Conservation (phyloP, 441 rosid genomes). For the Eutrema salsugineum region DNA sequence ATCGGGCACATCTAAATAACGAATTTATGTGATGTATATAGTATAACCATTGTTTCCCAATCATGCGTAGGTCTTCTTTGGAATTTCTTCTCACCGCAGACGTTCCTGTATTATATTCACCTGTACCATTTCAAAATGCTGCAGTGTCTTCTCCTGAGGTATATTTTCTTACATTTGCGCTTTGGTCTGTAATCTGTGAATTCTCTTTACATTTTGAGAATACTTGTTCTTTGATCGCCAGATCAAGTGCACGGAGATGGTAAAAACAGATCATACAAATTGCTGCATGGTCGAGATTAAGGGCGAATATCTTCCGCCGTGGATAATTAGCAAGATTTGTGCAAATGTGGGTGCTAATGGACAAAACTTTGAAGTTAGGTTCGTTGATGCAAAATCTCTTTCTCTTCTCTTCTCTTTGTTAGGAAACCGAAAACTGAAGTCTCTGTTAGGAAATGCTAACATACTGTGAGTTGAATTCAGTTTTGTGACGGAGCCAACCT, state of each 20-base stretch:
- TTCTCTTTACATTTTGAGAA: not conserved
- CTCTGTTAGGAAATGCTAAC: slow-evolving; percentile 8
- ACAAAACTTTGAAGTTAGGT: slow-evolving; percentile 82
- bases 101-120: slow-evolving; percentile 80
- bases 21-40: not conserved
- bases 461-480: slow-evolving; percentile 36
- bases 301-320: slow-evolving; percentile 72
- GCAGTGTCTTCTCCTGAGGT: slow-evolving; percentile 91
- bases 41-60: slow-evolving; percentile 16
- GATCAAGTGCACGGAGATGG: slow-evolving; percentile 80
- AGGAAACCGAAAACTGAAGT: not conserved
- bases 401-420: not conserved
- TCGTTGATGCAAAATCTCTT: slow-evolving; percentile 9
- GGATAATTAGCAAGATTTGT: slow-evolving; percentile 79
- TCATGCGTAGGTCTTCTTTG: slow-evolving; percentile 61
- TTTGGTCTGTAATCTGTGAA: not conserved
- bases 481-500: slow-evolving; percentile 62
- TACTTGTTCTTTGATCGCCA: slow-evolving; percentile 35
- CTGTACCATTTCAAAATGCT: slow-evolving; percentile 77
- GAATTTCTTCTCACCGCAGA: slow-evolving; percentile 64
- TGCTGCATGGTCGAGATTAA: slow-evolving; percentile 64
- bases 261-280: slow-evolving; percentile 37
- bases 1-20: not conserved
- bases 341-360: slow-evolving; percentile 52
- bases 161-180: slow-evolving; percentile 9